phyloP scores from a whole-genome alignment of 768 basidiomycete species.

The Jaapia argillacea region DNA sequence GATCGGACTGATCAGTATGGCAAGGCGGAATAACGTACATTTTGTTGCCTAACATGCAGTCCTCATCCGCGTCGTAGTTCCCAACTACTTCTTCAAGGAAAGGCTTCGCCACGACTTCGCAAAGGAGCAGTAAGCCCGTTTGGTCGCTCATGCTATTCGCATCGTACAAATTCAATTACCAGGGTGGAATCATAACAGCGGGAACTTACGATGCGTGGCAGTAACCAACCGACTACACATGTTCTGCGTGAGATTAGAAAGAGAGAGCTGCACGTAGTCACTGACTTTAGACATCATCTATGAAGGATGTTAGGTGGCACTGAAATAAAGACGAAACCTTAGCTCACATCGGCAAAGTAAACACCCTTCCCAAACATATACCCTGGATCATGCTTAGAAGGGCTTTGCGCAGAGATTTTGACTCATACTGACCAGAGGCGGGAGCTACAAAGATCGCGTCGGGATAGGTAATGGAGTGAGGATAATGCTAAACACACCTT shows the following conservation, averaged over 20 bases:
- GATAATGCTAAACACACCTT: conserved; percentile 37
- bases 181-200: too few relatives aligned
- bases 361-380: conserved; percentile 65
- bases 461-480: too few relatives aligned
- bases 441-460: conserved; percentile 28
- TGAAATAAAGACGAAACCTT: conserved; percentile 1
- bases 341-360: conserved; percentile 50
- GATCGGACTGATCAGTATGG: neutral
- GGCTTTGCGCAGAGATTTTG: too few relatives aligned
- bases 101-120: conserved; percentile 50
- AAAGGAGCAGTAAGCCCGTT: conserved; percentile 47
- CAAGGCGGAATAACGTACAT: conserved; percentile 23
- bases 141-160: conserved; percentile 34
- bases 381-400: too few relatives aligned
- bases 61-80: conserved; percentile 38
- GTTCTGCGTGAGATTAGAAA: too few relatives aligned
- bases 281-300: conserved; percentile 58
- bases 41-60: conserved; percentile 30
- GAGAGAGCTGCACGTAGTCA: too few relatives aligned
- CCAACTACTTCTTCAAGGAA: conserved; percentile 36
- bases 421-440: conserved; percentile 34
- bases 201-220: conserved; percentile 36
- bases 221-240: conserved; percentile 50
- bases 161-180: too few relatives aligned
- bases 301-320: too few relatives aligned